Conservation (phyloP, 2,329 filamentous ascomycete genomes). For the Penicillium crustosum region DNA sequence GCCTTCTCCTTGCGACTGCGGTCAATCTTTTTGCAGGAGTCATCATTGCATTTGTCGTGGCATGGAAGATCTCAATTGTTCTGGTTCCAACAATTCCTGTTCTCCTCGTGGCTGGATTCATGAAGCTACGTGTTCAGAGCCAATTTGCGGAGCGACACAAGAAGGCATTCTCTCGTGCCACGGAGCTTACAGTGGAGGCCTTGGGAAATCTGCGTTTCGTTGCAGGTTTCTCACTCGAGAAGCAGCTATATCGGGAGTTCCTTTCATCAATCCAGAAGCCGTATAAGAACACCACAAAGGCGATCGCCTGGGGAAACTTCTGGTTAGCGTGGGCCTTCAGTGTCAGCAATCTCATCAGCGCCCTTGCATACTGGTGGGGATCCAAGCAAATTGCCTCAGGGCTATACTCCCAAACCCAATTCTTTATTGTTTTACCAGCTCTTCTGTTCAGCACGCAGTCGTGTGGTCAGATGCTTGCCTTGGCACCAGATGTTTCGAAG, state of each 20-base stretch:
- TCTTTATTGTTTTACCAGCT: constrained; percentile 70
- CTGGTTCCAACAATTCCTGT: constrained; percentile 68
- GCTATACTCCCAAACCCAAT: constrained; percentile 63
- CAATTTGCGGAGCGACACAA: constrained; percentile 57
- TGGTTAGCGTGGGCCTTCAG: constrained; percentile 46
- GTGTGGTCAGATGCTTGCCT: constrained; percentile 71
- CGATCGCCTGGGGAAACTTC: constrained; percentile 47
- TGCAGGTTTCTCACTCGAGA: constrained; percentile 51
- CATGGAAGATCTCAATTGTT: constrained; percentile 74
- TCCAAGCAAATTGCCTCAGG: constrained; percentile 66
- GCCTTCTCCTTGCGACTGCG: constrained; percentile 65
- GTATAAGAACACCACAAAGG: constrained; percentile 39
- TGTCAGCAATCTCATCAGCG: constrained; percentile 65
- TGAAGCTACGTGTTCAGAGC: constrained; percentile 61
- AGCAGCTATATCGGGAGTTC: too few relatives aligned
- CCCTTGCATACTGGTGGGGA: constrained; percentile 78
- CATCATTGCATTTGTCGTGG: constrained; percentile 62
- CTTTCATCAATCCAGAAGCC: too few relatives aligned
- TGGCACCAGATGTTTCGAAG: constrained; percentile 70
- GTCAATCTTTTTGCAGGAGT: constrained; percentile 68
- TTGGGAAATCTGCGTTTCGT: constrained; percentile 53
- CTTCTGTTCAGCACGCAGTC: constrained; percentile 71
- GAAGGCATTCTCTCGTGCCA: constrained; percentile 51
- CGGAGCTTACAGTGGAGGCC: constrained; percentile 53
- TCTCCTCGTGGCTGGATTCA: constrained; percentile 65